Evolutionary conservation across 2,329 filamentous ascomycete species (phyloP), one percentile per base, ranked within the genome.

Genomic region (Amauroascus verrucosus): DNA sequence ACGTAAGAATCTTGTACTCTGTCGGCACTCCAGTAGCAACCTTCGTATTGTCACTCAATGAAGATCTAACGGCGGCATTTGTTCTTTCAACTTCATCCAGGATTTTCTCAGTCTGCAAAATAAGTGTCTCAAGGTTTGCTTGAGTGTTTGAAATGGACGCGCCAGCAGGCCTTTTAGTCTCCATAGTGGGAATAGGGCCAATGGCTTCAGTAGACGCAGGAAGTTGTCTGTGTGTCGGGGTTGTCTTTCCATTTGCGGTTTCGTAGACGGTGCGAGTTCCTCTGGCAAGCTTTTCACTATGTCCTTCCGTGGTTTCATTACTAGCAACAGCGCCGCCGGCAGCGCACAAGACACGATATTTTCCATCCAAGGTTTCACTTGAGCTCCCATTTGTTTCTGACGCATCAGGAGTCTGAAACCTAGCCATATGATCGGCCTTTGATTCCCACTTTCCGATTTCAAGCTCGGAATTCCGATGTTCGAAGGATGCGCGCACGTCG

Each of bases 1-100:
- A 71, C 8, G 68, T 66, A 26, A 72, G 60, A n/a, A 72, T 61
- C 24, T 64, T 65, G 55, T 69, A 58, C 20, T 53, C 33, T 16
- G n/a, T 13, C 32, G 28, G 18, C n/a, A 24, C 38, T 14, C 9
- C 40, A 26, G 14, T 1, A 7, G 24, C 18, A 41, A 18, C 13
- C 24, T 51, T 44, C 9, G 24, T 14, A 5, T 14, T 24, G n/a
- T 55, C 48, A 9, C 16, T 18, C 43, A 57, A n/a, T 22, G 44
- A 32, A 16, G 35, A 22, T 3, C 13, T 30, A 11, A 51, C 9
- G 40, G 51, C 46, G 11, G 30, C 47, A 26, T 45, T 53, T 16
- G 46, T 26, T 38, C 18, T 24, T 41, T 54, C 47, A 38, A 54
- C 33, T 30, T 49, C 24, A 45, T 32, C 20, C 35, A 50, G 13